Evolutionary conservation across 306 rosid genomes (phyloP).

Genomic region (Pterocarpus santalinus): DNA sequence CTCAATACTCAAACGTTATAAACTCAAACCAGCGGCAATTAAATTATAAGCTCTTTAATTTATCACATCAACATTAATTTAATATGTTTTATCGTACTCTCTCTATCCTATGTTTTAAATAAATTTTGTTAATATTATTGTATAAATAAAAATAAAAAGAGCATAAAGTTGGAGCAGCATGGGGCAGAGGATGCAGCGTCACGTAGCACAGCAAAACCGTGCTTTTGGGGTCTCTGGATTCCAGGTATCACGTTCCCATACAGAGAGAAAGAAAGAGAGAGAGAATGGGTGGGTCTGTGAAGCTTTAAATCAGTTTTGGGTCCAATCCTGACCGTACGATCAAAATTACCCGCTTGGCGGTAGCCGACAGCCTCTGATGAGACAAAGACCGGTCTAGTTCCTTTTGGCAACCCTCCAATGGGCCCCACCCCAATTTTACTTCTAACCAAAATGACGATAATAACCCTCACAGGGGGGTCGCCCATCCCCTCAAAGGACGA

Average conservation of each 20-base stretch:
- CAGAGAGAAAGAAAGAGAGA: not conserved
- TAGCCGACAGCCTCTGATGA: conserved; percentile 56
- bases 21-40: too few species aligned
- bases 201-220: conserved; percentile 14
- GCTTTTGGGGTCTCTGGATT: conserved; percentile 34
- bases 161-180: not conserved
- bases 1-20: too few species aligned
- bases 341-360: conserved; percentile 40
- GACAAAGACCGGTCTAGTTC: conserved; percentile 92
- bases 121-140: too few species aligned
- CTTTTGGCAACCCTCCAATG: conserved; percentile 72
- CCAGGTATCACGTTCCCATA: conserved; percentile 50
- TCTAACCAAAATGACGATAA: not conserved
- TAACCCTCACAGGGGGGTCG: not conserved
- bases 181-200: conserved; percentile 15
- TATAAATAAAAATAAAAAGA: not conserved
- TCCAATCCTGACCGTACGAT: conserved; percentile 59
- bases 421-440: conserved; percentile 43
- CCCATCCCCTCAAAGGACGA: not conserved
- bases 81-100: too few species aligned
- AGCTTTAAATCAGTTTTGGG: conserved; percentile 40
- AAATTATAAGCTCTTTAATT: too few species aligned
- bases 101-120: too few species aligned
- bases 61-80: too few species aligned
- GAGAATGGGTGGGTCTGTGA: conserved; percentile 25